Base-by-base conservation (phyloP, 768 basidiomycete species). In the Psilocybe azurescens region DNA sequence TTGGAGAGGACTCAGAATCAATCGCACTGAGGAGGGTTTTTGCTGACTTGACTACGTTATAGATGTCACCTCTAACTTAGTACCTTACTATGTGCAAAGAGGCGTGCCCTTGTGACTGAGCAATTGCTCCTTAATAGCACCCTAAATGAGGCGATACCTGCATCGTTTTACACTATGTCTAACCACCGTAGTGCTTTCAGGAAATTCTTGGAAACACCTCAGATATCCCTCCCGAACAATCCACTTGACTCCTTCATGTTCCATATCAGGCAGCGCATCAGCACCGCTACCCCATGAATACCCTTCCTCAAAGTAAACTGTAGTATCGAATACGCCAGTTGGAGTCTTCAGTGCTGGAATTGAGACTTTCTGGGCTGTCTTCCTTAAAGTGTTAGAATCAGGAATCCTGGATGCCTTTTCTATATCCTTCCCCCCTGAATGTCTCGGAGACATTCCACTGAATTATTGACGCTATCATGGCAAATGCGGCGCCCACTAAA, bases 401-500 rank as follows among this genome's bases (percentile, higher is more conserved):
- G 38, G 14, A 39, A 39, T 14, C 38, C 41, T 44, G n/a, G 14
- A n/a, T n/a, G n/a, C n/a, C 41, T 44, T 6, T 44, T 44, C 41
- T 9, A 51, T 20, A 28, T 39, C 30, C 13, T 14, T 49, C n/a
- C 13, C 13, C 16, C 52, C n/a, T 53, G 4, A 44, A 14, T 36
- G 54, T 28, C 46, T 46, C 41, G 28, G 13, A 47, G 11, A 56
- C 38, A 36, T 38, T 56, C 62, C 62, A 59, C 30, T 60, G 48
- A 5, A 60, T 32, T 20, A 63, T 46, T 6, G 62, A 63, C 8
- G 59, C 62, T 16, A 63, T 28, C 24, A 60, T 6, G 3, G 55
- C 58, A 41, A 63, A 51, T 38, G 62, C 58, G 16, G 58, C 58
- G n/a, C 58, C 62, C 14, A 63, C 55, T 49, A 63, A 48, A 0